Evolutionary conservation across 192 early-diverging fungal species (phyloP).

Genomic region (Chytriomyces sp.): DNA sequence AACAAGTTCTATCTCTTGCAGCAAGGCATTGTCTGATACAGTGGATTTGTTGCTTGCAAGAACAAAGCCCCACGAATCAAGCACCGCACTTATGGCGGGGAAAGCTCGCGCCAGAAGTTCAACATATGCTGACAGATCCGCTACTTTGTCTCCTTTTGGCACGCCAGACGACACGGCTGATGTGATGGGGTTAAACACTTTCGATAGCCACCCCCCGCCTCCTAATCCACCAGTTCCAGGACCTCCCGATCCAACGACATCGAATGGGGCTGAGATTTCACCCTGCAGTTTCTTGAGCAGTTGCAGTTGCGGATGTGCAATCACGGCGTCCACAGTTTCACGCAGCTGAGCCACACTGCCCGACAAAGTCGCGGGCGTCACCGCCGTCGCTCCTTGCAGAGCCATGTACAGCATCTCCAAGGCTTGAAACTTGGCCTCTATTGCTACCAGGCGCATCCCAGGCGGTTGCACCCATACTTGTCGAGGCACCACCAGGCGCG

Average conservation of each 20-base stretch:
- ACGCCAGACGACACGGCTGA: background rate
- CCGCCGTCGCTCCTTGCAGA: background rate
- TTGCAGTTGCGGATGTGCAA: background rate
- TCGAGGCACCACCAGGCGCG: background rate
- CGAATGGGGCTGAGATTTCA: constrained; percentile 9
- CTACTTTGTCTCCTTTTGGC: constrained; percentile 15
- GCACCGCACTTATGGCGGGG: background rate
- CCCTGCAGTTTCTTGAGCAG: constrained; percentile 7
- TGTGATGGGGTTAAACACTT: background rate
- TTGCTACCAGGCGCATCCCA: background rate
- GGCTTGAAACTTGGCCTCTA: background rate
- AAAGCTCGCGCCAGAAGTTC: background rate
- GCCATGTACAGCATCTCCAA: background rate
- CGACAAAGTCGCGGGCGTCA: background rate
- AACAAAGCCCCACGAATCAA: constrained; percentile 9
- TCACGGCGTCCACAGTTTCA: background rate
- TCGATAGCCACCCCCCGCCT: background rate
- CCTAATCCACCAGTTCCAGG: background rate
- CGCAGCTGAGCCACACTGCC: background rate
- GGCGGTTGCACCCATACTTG: constrained; percentile 2
- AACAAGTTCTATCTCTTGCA: background rate
- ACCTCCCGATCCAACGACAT: background rate
- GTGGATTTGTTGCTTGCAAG: background rate
- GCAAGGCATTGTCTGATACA: background rate
- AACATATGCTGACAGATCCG: background rate